Evolutionary conservation across 2,329 filamentous ascomycete genomes (phyloP).

Genomic region (Zasmidium angulare): DNA sequence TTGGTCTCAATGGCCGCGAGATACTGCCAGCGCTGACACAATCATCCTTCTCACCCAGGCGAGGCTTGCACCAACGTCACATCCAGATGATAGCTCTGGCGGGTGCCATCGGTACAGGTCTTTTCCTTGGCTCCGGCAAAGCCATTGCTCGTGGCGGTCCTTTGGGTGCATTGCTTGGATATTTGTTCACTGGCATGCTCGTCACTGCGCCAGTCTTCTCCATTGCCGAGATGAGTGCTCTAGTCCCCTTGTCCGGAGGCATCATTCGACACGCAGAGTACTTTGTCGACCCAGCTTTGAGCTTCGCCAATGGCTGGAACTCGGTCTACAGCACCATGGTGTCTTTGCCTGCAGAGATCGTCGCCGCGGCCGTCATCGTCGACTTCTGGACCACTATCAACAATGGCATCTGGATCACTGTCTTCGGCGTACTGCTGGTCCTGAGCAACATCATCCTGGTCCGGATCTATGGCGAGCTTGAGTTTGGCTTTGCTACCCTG

Average conservation of each 20-base stretch:
- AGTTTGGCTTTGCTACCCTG: constrained; percentile 44
- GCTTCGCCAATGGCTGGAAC: constrained; percentile 21
- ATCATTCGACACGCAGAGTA: constrained; percentile 52
- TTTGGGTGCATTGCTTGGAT: constrained; percentile 53
- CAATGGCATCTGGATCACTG: constrained; percentile 25
- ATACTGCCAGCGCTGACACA: background rate
- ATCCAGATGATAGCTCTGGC: constrained; percentile 67
- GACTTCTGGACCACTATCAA: constrained; percentile 26
- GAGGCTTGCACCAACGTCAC: constrained; percentile 53
- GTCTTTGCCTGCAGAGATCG: constrained; percentile 24
- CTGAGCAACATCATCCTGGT: constrained; percentile 22
- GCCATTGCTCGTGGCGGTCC: constrained; percentile 55
- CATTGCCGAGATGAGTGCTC: constrained; percentile 51
- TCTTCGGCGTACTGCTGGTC: constrained; percentile 18
- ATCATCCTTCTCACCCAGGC: constrained; percentile 20
- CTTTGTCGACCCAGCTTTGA: constrained; percentile 50
- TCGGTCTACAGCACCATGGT: constrained; percentile 17
- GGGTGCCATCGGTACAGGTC: constrained; percentile 69
- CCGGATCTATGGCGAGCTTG: constrained; percentile 47
- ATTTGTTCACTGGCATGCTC: constrained; percentile 50
- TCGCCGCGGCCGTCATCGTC: constrained; percentile 24
- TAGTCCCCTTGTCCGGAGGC: constrained; percentile 52
- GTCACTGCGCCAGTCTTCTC: constrained; percentile 53
- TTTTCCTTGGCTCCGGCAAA: constrained; percentile 57
- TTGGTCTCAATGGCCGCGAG: background rate